Base-by-base conservation (phyloP, 805 yeast genomes). In the Candida koratica region DNA sequence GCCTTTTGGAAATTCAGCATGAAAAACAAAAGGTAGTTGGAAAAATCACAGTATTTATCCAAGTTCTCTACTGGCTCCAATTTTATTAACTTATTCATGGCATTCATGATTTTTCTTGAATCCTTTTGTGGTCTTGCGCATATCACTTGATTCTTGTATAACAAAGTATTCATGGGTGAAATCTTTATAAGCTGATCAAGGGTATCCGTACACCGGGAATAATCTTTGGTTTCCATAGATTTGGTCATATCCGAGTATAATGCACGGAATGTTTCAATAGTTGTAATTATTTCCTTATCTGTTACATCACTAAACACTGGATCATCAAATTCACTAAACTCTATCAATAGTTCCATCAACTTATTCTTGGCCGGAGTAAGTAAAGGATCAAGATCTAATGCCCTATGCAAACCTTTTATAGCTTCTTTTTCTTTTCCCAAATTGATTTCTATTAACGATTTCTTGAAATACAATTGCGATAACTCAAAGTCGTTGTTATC, bases 401-500 rank as follows among this genome's bases (percentile, higher is more conserved):
- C 73, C 10, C 46, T 51, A 39, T 69, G 64, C 38, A 82, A 75
- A 44, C 76, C 79, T 2, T 54, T 53, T 6, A 77, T 60, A 0
- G 89, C 81, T 25, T 63, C 61, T 20, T 54, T 44, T 19, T 76
- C 82, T 39, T 73, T 74, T 22, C 76, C 76, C 43, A 79, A 49
- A 10, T 78, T 69, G 36, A 79, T 55, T 36, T 80, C 81, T 3
- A 81, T 72, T 28, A 81, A 52, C 0, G 86, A 88, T 37, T 72
- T 69, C 50, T 77, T 80, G 51, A 73, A 79, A 42, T 71, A 67
- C 1, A 79, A 55, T 43, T 71, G 73, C 0, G 77, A 57, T 12
- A 72, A 41, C 4, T 16, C 22, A 76, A 39, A 68, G 64, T 1
- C 77, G 18, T 16, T 24, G 8, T 18, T 17, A 17, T 37, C 8